Evolutionary conservation across 2,329 filamentous ascomycete species (phyloP).

Genomic region (Penicillium sp.): DNA sequence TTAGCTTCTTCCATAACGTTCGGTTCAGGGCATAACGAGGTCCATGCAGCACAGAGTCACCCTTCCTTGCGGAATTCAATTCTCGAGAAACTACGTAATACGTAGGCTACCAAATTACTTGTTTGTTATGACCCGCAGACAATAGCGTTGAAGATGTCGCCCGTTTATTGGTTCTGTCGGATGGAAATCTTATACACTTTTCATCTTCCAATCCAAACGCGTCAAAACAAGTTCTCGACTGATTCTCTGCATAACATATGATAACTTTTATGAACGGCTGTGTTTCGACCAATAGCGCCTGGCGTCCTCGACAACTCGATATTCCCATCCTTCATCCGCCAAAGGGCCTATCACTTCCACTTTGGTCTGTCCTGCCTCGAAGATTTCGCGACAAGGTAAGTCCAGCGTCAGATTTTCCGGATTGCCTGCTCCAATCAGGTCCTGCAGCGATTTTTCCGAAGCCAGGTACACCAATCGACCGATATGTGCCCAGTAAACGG

Average conservation of each 20-base stretch:
- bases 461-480: constrained; percentile 58
- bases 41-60: background rate
- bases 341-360: constrained; percentile 57
- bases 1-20: background rate
- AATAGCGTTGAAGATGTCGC: background rate
- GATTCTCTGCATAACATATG: background rate
- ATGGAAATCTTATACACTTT: background rate
- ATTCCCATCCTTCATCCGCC: constrained; percentile 42
- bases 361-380: constrained; percentile 54
- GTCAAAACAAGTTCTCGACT: background rate
- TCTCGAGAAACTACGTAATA: background rate
- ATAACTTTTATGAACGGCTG: background rate
- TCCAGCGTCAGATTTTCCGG: constrained; percentile 59
- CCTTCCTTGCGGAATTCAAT: background rate
- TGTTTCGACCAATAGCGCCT: constrained; percentile 48
- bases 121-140: background rate
- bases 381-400: constrained; percentile 54
- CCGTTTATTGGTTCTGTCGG: background rate
- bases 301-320: constrained; percentile 50
- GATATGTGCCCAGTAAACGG: constrained; percentile 59
- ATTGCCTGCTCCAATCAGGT: constrained; percentile 53
- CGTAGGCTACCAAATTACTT: background rate
- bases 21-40: background rate
- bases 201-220: background rate
- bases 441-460: constrained; percentile 52